Percentiles rank a stretch among this genome's conserved stretches.
Evolutionary conservation across 768 basidiomycete genomes (phyloP).

Genomic region (Hemileccinum impolitum): DNA sequence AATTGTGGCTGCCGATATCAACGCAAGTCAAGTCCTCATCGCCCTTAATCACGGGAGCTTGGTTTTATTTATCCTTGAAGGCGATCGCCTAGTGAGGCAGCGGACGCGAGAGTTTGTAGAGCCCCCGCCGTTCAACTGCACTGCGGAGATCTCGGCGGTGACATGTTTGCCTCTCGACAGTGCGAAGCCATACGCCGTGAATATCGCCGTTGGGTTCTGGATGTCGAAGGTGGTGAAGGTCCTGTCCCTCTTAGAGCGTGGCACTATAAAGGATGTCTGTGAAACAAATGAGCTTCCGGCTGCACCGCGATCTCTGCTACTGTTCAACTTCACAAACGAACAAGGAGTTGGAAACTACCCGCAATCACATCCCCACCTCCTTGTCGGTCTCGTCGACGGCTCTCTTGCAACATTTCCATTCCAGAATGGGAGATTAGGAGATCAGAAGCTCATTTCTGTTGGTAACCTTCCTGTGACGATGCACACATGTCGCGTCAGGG

Average conservation of each 20-base stretch:
- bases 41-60: constrained; percentile 55
- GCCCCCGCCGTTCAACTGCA: constrained; percentile 13
- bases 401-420: constrained; percentile 57
- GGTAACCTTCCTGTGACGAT: constrained; percentile 67
- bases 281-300: constrained; percentile 35
- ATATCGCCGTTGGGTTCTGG: constrained; percentile 76
- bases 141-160: constrained; percentile 64
- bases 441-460: constrained; percentile 59
- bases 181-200: constrained; percentile 41
- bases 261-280: constrained; percentile 23
- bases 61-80: constrained; percentile 46
- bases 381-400: constrained; percentile 77
- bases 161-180: constrained; percentile 58
- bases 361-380: constrained; percentile 51
- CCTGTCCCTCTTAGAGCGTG: constrained; percentile 34
- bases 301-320: constrained; percentile 44
- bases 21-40: constrained; percentile 62
- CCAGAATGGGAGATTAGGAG: constrained; percentile 36
- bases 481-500: constrained; percentile 52
- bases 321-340: constrained; percentile 57
- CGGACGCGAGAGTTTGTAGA: constrained; percentile 25
- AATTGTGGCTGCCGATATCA: constrained; percentile 68
- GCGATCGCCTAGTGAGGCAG: constrained; percentile 33
- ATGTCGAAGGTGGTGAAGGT: constrained; percentile 60
- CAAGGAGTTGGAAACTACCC: constrained; percentile 24